Evolutionary conservation across 2,329 filamentous ascomycete genomes (phyloP), one percentile per base, ranked within the genome.

Genomic region (Podosphaera fusca): DNA sequence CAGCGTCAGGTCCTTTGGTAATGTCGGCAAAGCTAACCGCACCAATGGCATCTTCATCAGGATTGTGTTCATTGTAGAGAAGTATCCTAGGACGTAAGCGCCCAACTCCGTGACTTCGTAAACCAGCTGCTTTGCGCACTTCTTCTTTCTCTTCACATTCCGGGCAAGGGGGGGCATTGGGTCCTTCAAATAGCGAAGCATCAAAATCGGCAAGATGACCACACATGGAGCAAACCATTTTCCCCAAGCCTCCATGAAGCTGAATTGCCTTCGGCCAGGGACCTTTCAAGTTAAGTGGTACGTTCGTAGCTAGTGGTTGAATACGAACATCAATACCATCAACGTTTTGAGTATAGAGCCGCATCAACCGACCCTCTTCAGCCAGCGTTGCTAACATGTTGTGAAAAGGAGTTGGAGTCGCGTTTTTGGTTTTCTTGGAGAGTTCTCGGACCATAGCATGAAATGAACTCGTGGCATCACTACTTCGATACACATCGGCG

Each of bases 171-270:
- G 92, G 92, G 3, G 92, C 81, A 60, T 87, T 80, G 4, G 88
- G 85, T 1, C 90, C 87, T 57, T 86, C 77, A 68, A 98, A 98
- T 49, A 94, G 73, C 6, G 81, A 77, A 7, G 82, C 76, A 61
- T 95, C 75, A 64, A 98, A 89, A 55, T 84, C 76, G 50, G 79
- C 78, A 7, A 95, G 75, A 59, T 84, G 75, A 62, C 81, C 79
- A 69, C 92, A 98, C 69, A 96, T 96, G 50, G 87, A 87, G 70
- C 92, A 98, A 14, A 94, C 85, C 90, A 96, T 96, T 68, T 95
- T 92, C 64, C 88, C 82, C 40, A 98, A 76, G 21, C 90, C 89
- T 42, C 92, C 92, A 64, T 98, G 92, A 7, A 98, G 76, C 69
- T 96, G 92, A 59, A 98, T 80, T 0, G 92, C 94, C 62, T 81